Evolutionary conservation across 345 rosid species (phyloP).

Genomic region (Odontarrhena argentea): DNA sequence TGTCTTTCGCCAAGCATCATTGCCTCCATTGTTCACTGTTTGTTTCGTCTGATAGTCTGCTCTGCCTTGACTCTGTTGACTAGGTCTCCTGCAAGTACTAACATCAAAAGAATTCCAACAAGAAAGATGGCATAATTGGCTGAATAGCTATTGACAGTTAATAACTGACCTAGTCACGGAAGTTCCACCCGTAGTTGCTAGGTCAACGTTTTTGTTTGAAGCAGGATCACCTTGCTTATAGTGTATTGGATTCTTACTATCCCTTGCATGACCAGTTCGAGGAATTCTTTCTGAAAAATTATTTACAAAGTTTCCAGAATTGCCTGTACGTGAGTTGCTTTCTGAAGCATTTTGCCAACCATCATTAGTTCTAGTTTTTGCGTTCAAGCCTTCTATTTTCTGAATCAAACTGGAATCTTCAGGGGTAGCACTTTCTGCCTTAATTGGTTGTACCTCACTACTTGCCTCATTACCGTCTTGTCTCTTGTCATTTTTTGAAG

Average conservation of each 20-base stretch:
- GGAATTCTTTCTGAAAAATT: conserved; percentile 45
- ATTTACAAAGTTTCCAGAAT: conserved; percentile 43
- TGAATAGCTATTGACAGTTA: conserved; percentile 26
- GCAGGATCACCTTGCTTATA: conserved; percentile 46
- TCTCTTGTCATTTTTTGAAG: conserved; percentile 53
- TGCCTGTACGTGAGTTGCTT: conserved; percentile 44
- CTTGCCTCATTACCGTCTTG: conserved; percentile 45
- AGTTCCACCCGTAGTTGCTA: conserved; percentile 30
- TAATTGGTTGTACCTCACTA: conserved; percentile 43
- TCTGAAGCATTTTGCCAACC: conserved; percentile 51
- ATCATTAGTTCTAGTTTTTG: conserved; percentile 67
- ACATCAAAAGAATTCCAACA: conserved; percentile 44
- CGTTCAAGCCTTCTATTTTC: conserved; percentile 89
- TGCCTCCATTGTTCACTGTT: conserved; percentile 56
- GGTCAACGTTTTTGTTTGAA: conserved; percentile 48
- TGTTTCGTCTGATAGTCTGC: conserved; percentile 59
- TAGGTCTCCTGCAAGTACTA: conserved; percentile 61
- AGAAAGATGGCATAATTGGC: conserved; percentile 36
- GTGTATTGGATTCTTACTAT: conserved; percentile 39
- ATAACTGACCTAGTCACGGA: conserved; percentile 59
- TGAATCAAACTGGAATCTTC: conserved; percentile 70
- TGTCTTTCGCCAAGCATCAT: conserved; percentile 61
- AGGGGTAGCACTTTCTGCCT: conserved; percentile 44
- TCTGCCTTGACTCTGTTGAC: conserved; percentile 57
- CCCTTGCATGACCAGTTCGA: conserved; percentile 43